phyloP scores from a whole-genome alignment of 371 early-diverging fungal species.

The Mortierella sp. region DNA sequence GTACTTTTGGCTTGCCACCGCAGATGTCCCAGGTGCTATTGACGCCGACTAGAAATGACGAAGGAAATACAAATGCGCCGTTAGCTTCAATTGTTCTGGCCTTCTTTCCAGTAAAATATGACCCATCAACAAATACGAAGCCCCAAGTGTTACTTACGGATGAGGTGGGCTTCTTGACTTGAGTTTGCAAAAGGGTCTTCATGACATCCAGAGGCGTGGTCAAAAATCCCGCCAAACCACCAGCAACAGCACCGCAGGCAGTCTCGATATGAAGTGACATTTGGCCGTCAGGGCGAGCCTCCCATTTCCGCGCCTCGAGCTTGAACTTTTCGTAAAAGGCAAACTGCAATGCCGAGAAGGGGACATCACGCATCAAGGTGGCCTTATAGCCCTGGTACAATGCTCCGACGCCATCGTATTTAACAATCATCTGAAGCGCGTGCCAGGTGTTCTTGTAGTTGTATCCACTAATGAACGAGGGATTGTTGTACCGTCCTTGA shows the following conservation, averaged over 20 bases:
- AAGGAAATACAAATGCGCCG: not conserved
- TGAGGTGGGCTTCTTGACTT: slow-evolving; percentile 58
- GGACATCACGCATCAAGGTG: slow-evolving; percentile 78
- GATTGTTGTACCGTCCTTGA: slow-evolving; percentile 85
- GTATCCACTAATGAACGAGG: slow-evolving; percentile 80
- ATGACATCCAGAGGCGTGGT: slow-evolving; percentile 81
- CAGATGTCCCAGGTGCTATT: slow-evolving; percentile 22
- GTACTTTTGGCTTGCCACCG: slow-evolving; percentile 62
- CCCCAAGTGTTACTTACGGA: slow-evolving; percentile 16
- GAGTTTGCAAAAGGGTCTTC: slow-evolving; percentile 79
- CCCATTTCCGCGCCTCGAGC: slow-evolving; percentile 54
- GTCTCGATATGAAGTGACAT: slow-evolving; percentile 69
- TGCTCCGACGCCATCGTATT: slow-evolving; percentile 73
- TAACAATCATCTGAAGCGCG: slow-evolving; percentile 78
- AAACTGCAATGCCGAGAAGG: slow-evolving; percentile 82
- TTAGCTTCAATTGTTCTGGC: not conserved
- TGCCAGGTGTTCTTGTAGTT: slow-evolving; percentile 82
- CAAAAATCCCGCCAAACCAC: slow-evolving; percentile 76
- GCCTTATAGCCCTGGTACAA: slow-evolving; percentile 79
- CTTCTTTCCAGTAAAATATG: not conserved
- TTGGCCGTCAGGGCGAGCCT: slow-evolving; percentile 49
- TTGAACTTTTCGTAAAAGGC: slow-evolving; percentile 72
- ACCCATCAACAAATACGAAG: not conserved
- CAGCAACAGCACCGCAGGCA: slow-evolving; percentile 73
- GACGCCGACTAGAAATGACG: slow-evolving; percentile 12